Evolutionary conservation across 495 filamentous ascomycete species (phyloP), one percentile per base, ranked within the genome.

Genomic region (Penicillium argentinense): DNA sequence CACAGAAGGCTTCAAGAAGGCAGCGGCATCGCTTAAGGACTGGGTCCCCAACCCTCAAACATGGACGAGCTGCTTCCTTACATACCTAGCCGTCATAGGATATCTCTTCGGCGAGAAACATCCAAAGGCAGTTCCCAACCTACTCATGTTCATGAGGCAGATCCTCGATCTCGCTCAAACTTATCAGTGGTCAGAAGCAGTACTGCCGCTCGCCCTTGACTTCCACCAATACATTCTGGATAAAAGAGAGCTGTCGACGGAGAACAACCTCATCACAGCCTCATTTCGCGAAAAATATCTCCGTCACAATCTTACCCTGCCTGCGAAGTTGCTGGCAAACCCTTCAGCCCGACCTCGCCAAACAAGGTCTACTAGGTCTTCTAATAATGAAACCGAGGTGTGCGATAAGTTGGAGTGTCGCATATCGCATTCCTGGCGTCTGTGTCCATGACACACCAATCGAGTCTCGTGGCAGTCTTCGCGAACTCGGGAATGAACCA

Each of bases 21-120:
- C 28, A 17, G 29, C 29, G 5, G n/a, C 29, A 7, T 33, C 29
- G 29, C 29, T 16, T 16, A 16, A 33, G n/a, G 29, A 33, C 13
- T 33, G 29, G 29, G 29, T 12, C 7, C 13, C 29, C 8, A 33
- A 16, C 29, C 29, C 29, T 33, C 29, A 33, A 33, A 33, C 8
- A 33, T 33, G n/a, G 29, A 33, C 29, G 29, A 33, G 3, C 29
- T 33, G n/a, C 13, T 33, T 33, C 5, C 29, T 33, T 33, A 7
- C 29, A n/a, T 33, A 33, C 13, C n/a, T 17, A 7, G 29, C 29
- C 2, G 29, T 33, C 1, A 7, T 33, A 33, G 29, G 29, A 33
- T 33, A 33, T 33, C 29, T 33, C 29, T 33, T 33, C n/a, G 8
- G 29, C n/a, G 29, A 33, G 29, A 33, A 33, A 33, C 13, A 33